A percentile compares a stretch with the other conserved stretches of the same genome.
These are phyloP conservation scores for Cucumis hystrix DNA, from an alignment of 306 rosid species.

Conservation along the genomic window DNA sequence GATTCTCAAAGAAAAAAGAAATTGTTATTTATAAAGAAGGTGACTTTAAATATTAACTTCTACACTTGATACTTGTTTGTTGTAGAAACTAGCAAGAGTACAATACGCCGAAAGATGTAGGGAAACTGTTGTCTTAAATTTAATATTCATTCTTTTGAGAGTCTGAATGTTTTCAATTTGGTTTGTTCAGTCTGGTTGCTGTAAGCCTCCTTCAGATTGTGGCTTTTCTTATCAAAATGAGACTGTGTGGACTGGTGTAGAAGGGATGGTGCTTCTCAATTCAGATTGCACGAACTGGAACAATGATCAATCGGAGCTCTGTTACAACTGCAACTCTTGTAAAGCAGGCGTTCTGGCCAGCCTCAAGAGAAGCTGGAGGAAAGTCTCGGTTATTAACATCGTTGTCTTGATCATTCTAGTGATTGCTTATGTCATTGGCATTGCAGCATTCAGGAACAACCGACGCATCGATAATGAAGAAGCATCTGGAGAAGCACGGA, in stretches of 20 bases:
- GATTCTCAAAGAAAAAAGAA: not conserved
- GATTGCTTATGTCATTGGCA: slow-evolving; percentile 50
- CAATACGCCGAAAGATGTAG: not conserved
- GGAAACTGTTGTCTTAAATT: not conserved
- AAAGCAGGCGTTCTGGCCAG: slow-evolving; percentile 78
- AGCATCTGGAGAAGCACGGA: slow-evolving; percentile 61
- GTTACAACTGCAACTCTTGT: slow-evolving; percentile 71
- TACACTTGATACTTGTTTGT: not conserved
- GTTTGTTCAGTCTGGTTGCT: slow-evolving; percentile 71
- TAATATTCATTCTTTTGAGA: not conserved
- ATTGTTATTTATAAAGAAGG: not conserved
- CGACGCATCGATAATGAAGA: slow-evolving; percentile 71
- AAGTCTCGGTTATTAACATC: slow-evolving; percentile 80
- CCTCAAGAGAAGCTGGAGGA: slow-evolving; percentile 86
- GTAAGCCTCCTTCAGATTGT: slow-evolving; percentile 83
- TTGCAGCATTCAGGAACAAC: slow-evolving; percentile 67
- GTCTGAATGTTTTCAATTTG: not conserved
- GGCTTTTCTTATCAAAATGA: slow-evolving; percentile 43
- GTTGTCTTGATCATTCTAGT: slow-evolving; percentile 60
- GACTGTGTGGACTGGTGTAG: slow-evolving; percentile 38
- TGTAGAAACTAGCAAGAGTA: not conserved
- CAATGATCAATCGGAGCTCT: slow-evolving; percentile 50
- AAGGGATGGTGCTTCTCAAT: slow-evolving; percentile 14
- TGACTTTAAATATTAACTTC: not conserved
- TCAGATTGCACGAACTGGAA: slow-evolving; percentile 59